Evolutionary conservation across 139 green algal genomes (phyloP).

Genomic region (Chlorella vulgaris): DNA sequence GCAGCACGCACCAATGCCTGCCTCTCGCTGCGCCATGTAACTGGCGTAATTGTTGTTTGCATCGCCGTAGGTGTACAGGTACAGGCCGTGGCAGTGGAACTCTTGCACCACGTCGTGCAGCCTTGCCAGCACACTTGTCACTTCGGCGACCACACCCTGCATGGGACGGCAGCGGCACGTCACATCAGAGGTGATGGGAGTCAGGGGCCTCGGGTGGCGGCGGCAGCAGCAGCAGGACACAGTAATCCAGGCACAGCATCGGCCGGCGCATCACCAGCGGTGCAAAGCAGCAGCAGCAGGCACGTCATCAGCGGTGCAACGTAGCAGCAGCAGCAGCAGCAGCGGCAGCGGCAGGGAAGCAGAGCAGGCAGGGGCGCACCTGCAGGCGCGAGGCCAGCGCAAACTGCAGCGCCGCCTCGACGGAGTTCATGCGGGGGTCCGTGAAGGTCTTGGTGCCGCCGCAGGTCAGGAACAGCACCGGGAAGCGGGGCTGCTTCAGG

Average conservation of each 20-base stretch:
- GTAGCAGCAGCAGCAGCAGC: neutral
- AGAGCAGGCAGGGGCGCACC: conserved; percentile 2
- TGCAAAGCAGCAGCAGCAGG: too few species aligned
- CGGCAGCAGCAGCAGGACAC: too few species aligned
- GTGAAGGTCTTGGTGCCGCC: conserved; percentile 50
- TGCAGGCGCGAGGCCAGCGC: conserved; percentile 48
- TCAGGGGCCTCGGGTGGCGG: too few species aligned
- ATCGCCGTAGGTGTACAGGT: conserved; percentile 58
- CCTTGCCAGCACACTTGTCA: conserved; percentile 26
- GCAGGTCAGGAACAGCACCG: conserved; percentile 61
- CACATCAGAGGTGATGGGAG: too few species aligned
- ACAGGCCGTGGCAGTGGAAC: conserved; percentile 50
- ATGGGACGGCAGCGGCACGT: neutral
- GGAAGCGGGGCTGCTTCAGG: conserved; percentile 55
- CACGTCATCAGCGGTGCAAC: neutral
- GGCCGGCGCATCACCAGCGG: too few species aligned
- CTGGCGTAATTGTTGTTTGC: conserved; percentile 46
- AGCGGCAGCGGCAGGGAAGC: too few species aligned
- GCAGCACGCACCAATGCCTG: conserved; percentile 37
- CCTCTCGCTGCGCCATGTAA: conserved; percentile 42
- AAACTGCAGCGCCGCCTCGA: conserved; percentile 56
- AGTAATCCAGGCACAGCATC: too few species aligned
- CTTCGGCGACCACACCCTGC: conserved; percentile 51
- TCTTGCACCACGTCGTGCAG: conserved; percentile 40
- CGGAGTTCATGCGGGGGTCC: conserved; percentile 58